A percentile compares a stretch with the other conserved stretches of the same genome.
Conservation (phyloP, 2,329 filamentous ascomycete genomes). For the Cercospora zeae-maydis region DNA sequence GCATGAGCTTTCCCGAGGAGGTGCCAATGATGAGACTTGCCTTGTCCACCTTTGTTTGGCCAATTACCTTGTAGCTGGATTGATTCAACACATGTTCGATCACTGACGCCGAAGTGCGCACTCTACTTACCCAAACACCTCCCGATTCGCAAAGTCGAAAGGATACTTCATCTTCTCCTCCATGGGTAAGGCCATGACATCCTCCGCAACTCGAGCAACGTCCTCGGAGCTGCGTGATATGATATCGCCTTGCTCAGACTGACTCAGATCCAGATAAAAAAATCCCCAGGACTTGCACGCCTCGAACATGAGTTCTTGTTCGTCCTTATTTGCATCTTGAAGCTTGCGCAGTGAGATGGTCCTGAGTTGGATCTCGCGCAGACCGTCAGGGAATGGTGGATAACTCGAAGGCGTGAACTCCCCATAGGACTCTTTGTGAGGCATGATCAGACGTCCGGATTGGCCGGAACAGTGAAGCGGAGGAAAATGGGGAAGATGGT, state of each 20-base stretch:
- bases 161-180: slow-evolving; percentile 51
- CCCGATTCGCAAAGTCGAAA: slow-evolving; percentile 43
- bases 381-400: slow-evolving; percentile 41
- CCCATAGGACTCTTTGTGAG: slow-evolving; percentile 30
- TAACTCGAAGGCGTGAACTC: slow-evolving; percentile 36
- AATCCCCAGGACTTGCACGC: slow-evolving; percentile 51
- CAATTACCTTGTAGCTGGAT: slow-evolving; percentile 39
- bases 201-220: slow-evolving; percentile 39
- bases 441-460: slow-evolving; percentile 23
- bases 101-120: not conserved
- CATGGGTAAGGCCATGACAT: slow-evolving; percentile 48
- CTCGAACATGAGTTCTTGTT: slow-evolving; percentile 40
- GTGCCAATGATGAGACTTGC: not conserved
- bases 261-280: slow-evolving; percentile 53
- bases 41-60: slow-evolving; percentile 47
- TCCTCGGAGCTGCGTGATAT: slow-evolving; percentile 30
- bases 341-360: slow-evolving; percentile 43
- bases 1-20: not conserved
- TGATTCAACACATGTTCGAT: not conserved
- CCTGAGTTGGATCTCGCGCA: slow-evolving; percentile 28
- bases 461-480: not conserved
- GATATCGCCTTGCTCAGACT: slow-evolving; percentile 29
- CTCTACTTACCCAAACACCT: slow-evolving; percentile 32
- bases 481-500: not conserved
- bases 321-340: slow-evolving; percentile 34